Conservation (phyloP, 352 stramenopile genomes). For the Elongisporangium prolatum region DNA sequence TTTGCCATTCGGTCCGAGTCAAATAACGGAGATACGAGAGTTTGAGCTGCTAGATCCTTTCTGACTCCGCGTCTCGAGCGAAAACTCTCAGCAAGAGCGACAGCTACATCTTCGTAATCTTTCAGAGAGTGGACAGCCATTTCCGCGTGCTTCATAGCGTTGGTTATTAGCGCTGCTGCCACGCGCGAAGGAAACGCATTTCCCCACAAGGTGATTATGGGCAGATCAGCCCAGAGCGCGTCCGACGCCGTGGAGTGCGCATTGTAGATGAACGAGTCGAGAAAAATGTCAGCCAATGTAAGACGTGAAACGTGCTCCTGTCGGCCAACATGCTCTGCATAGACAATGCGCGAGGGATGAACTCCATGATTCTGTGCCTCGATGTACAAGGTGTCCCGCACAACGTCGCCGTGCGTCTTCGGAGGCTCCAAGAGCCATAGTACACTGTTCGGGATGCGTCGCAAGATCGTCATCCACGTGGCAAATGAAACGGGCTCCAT, state of each 20-base stretch:
- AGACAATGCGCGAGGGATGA: conserved; percentile 53
- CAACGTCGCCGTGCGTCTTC: conserved; percentile 1
- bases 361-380: conserved; percentile 72
- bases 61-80: conserved; percentile 22
- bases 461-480: conserved; percentile 89
- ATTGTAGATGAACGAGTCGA: conserved; percentile 95
- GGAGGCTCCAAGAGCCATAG: conserved; percentile 80
- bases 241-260: conserved; percentile 94
- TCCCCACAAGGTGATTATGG: conserved; percentile 86
- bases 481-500: conserved; percentile 88
- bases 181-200: conserved; percentile 72
- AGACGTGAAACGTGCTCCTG: conserved; percentile 79
- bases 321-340: conserved; percentile 58
- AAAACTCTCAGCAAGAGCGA: conserved; percentile 30
- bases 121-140: conserved; percentile 49
- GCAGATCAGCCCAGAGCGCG: conserved; percentile 83
- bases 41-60: conserved; percentile 19
- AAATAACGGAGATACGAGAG: conserved; percentile 61
- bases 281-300: conserved; percentile 84
- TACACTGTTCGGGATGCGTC: conserved; percentile 73
- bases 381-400: conserved; percentile 15
- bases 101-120: conserved; percentile 64
- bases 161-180: conserved; percentile 48
- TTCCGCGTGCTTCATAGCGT: conserved; percentile 22
- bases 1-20: conserved; percentile 48